Conservation (phyloP, 1,284 basidiomycete species). For the Thelephora terrestris region DNA sequence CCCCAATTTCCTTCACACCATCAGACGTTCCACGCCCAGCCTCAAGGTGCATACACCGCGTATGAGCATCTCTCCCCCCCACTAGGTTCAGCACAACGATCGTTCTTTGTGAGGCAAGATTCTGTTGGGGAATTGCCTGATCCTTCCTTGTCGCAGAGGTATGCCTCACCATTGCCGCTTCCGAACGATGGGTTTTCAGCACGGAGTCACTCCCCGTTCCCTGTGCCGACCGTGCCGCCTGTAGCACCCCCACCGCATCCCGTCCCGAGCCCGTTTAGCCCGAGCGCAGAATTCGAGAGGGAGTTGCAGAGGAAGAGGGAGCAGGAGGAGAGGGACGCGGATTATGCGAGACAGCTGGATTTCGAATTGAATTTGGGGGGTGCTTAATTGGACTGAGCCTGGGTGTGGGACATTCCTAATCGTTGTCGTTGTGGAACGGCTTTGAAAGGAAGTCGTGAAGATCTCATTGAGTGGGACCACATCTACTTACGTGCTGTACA, state of each 20-base stretch:
- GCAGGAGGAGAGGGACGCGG: constrained; percentile 24
- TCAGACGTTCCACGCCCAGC: background rate
- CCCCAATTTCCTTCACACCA: constrained; percentile 6
- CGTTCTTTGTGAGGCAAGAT: too few species aligned
- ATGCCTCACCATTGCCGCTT: background rate
- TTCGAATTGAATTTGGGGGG: constrained; percentile 23
- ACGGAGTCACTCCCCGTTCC: background rate
- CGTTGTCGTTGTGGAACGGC: too few species aligned
- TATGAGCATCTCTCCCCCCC: background rate
- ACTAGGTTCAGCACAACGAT: too few species aligned
- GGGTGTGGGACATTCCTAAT: too few species aligned
- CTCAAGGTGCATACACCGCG: background rate
- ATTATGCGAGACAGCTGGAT: constrained; percentile 26
- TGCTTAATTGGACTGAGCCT: background rate
- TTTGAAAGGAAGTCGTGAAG: too few species aligned
- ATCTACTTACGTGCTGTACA: too few species aligned
- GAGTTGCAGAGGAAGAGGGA: constrained; percentile 22
- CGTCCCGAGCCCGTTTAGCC: background rate
- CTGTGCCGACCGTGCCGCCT: background rate
- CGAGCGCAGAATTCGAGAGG: constrained; percentile 20
- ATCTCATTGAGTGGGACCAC: too few species aligned
- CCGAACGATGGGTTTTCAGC: background rate
- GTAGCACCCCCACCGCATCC: background rate
- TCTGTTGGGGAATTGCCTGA: background rate
- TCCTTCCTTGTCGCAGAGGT: background rate